A percentile compares a stretch with the other conserved stretches of the same genome.
These are phyloP conservation scores for Sporothrix dimorphospora DNA, from an alignment of 2,329 filamentous ascomycete species.

Conservation along the genomic window DNA sequence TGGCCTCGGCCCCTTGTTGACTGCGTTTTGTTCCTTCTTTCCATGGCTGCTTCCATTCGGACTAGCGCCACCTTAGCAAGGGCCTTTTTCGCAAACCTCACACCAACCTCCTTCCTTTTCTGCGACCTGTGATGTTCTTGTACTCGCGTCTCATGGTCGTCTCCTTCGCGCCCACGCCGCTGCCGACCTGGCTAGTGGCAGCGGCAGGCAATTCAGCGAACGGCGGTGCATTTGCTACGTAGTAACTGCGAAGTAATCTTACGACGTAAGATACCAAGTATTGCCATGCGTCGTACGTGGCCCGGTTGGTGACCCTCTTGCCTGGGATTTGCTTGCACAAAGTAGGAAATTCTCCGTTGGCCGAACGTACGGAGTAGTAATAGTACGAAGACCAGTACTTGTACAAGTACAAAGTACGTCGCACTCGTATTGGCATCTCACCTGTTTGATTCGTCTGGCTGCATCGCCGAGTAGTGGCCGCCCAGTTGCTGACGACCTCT, in stretches of 20 bases:
- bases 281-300: neutral
- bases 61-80: conserved; percentile 11
- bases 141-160: neutral
- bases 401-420: no score
- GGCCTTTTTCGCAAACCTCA: neutral
- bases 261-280: no score
- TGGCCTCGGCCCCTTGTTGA: neutral
- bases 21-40: neutral
- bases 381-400: no score
- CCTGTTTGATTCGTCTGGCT: conserved; percentile 1
- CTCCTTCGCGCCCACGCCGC: neutral
- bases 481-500: neutral
- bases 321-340: conserved; percentile 7
- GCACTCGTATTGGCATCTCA: neutral
- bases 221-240: neutral
- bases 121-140: neutral
- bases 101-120: neutral
- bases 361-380: neutral
- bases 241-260: neutral
- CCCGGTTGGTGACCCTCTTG: neutral
- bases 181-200: neutral
- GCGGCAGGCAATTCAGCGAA: conserved; percentile 3
- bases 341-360: neutral
- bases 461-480: neutral
- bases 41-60: conserved; percentile 1